Base-by-base conservation (phyloP, 768 basidiomycete species). In the Termitomyces sp. region DNA sequence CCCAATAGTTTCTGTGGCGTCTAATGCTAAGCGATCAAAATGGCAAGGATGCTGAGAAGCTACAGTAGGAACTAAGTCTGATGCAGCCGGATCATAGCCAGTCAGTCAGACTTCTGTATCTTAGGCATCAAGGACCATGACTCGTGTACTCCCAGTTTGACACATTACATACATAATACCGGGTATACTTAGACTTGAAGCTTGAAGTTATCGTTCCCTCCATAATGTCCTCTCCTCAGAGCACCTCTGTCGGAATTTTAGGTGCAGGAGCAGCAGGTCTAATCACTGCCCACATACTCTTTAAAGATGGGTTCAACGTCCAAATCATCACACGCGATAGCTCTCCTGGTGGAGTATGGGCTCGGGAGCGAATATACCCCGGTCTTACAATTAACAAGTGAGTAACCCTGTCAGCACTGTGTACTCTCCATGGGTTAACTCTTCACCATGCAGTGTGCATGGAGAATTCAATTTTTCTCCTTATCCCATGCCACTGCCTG, bases 381-480 rank as follows among this genome's bases (percentile, higher is more conserved):
- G 81, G 80, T 4, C 68, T 88, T 5, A 67, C 70, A 1, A 75
- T 85, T 18, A 88, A 89, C 71, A 89, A 83, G 86, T 86, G 62
- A 44, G 81, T 5, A 6, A 46, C 41, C 4, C 18, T 45, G 11
- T 2, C 6, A 7, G 27, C 44, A 18, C 48, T 27, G 41, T 16
- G 22, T 31, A 24, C 31, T 42, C 6, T 5, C n/a, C n/a, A 41
- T 37, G 8, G 16, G 3, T 36, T 20, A 6, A 50, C 20, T 7
- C 31, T 27, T 24, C 54, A 24, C 56, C 18, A 27, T 18, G 27
- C 30, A 88, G 87, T 63, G 84, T 88, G 1, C 79, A 86, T 64
- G 86, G 85, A 3, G 84, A 89, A 62, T 86, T 79, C 60, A 66
- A 75, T 12, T 87, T 88, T 69, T 86, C 86, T 6, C 64, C 80